Percentiles rank a stretch among this genome's conserved stretches.
Evolutionary conservation across 768 basidiomycete genomes (phyloP).

Genomic region (Agaricus sinodeliciosus): DNA sequence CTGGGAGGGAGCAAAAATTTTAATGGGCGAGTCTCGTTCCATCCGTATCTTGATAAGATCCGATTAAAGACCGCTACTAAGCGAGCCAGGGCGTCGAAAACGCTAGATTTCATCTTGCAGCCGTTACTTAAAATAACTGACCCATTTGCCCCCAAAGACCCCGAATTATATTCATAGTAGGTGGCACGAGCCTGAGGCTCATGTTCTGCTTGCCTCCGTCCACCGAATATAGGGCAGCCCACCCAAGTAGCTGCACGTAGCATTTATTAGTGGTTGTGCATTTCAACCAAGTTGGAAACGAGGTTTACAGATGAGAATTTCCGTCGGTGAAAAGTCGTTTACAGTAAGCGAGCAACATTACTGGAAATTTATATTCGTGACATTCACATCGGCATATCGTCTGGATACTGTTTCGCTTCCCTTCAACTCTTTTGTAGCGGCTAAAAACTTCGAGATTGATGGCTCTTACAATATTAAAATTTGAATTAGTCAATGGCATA

Average conservation of each 20-base stretch:
- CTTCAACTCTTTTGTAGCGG: conserved; percentile 32
- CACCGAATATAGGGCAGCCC: conserved; percentile 21
- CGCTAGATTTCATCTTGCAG: no score
- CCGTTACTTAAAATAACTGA: no score
- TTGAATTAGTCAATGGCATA: not conserved
- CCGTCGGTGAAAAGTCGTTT: conserved; percentile 26
- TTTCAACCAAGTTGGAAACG: not conserved
- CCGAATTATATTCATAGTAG: no score
- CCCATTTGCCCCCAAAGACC: no score
- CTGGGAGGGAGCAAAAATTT: no score
- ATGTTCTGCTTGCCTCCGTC: no score
- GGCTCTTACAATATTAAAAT: conserved; percentile 27
- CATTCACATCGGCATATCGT: conserved; percentile 45
- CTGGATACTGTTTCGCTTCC: conserved; percentile 28
- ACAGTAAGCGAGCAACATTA: not conserved
- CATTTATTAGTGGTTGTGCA: not conserved
- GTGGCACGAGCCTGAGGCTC: no score
- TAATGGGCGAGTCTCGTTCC: no score
- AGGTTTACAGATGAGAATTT: conserved; percentile 32
- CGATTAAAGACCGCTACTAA: no score
- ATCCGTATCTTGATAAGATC: no score
- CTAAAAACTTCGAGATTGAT: conserved; percentile 36
- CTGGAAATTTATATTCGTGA: not conserved
- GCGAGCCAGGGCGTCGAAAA: no score
- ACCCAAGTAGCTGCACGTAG: conserved; percentile 23